Evolutionary conservation across 805 yeast genomes (phyloP), one percentile per base, ranked within the genome.

Genomic region (Yamadazyma takamatsuzukensis): DNA sequence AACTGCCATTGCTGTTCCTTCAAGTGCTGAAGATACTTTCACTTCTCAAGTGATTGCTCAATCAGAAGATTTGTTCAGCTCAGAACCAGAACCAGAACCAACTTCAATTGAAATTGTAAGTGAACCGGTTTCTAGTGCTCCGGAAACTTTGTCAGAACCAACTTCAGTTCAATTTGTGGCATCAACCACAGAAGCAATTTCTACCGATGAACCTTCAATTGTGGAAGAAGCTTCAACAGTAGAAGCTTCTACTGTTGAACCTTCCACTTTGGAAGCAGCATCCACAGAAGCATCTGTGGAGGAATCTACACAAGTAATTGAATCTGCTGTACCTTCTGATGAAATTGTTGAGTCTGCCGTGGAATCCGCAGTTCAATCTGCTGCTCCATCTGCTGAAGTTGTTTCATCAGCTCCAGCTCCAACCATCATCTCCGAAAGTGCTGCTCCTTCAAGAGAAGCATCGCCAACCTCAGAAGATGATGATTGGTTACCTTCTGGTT

Each of bases 401-500:
- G 11, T 31, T 28, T 15, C 32, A 13, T 26, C 23, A 21, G 16
- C 36, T 15, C 14, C 40, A 19, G 30, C 35, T 11, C 25, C 42
- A 13, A 25, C 29, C 9, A 25, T 49, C 15, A 21, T 49, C 12
- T 42, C 48, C 2, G 37, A 45, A 17, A 27, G 44, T 16, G 34
- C 41, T 11, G 22, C 43, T 18, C 39, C 32, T 18, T 14, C 35
- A n/a, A 13, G 21, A n/a, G 36, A 39, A 5, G 21, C 43, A 11
- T 26, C 40, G 9, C 15, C 47, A 8, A 13, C 44, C 1, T 19
- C 44, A 10, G 22, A 41, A n/a, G 36, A 47, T 9, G 33, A 46
- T 24, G 45, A 50, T 21, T 62, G 68, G 68, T 54, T 63, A 34
- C 69, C 69, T 12, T 49, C 67, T 6, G 51, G 49, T 17, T 50